Evolutionary conservation across 768 basidiomycete genomes (phyloP), one percentile per base, ranked within the genome.

Genomic region (Phlegmacium glaucopus): DNA sequence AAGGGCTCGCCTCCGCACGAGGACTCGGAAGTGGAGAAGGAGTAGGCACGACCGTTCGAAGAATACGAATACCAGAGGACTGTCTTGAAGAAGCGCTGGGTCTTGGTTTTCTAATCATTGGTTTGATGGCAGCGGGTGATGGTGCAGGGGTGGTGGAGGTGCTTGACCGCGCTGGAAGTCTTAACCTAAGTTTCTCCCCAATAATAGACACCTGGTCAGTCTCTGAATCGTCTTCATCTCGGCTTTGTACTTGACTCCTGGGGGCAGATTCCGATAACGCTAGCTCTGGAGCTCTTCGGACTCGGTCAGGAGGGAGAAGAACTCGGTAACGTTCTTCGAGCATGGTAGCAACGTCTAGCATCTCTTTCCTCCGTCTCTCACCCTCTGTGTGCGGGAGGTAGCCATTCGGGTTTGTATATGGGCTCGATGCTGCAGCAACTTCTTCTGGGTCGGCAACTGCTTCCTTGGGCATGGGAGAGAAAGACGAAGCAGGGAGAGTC

Each of bases 291-390:
- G 58, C 39, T 61, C 69, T 63, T 62, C 65, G 58, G 50, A 72
- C 68, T 53, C 74, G 70, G 47, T 87, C 84, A 3, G 84, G 78
- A 12, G 87, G 86, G 22, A 92, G 76, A 36, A 92, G 73, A n/a
- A 78, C 72, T 16, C 81, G 74, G 58, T 89, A 92, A 37, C 90
- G 82, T 47, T 80, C 79, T 56, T 90, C 89, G 42, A 92, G 64
- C 16, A 63, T 60, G 45, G 73, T 63, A 11, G 89, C 90, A 11
- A 81, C 74, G 42, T 82, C 79, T 6, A 92, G 72, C 85, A 92
- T 89, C 64, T 83, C 81, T 58, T 77, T 71, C 45, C 83, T 72
- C 32, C 90, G 77, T 50, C 85, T 72, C 61, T 89, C 87, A n/a
- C 87, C 87, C 63, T 90, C 88, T 13, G 65, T 61, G 42, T 74